A percentile compares a stretch with the other conserved stretches of the same genome.
Conservation (phyloP, 1,139 yeast species). For the Blastobotrys apis region DNA sequence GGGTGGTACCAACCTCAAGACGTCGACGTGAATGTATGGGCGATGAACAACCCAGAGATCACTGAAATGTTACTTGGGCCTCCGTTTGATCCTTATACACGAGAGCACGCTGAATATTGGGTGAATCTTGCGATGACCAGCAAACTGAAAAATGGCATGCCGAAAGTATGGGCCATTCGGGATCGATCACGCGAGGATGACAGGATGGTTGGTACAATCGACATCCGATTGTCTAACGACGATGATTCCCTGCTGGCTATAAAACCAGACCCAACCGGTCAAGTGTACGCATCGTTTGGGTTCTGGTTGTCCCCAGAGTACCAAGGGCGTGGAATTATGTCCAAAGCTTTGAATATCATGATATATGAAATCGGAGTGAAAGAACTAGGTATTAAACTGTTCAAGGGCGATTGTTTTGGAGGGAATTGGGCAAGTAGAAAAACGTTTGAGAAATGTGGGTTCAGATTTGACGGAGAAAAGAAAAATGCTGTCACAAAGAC, state of each 20-base stretch:
- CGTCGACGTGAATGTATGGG: slow-evolving; percentile 1
- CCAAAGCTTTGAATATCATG: slow-evolving; percentile 18
- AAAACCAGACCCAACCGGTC: slow-evolving; percentile 10
- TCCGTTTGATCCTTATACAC: slow-evolving; percentile 15
- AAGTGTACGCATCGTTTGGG: slow-evolving; percentile 18
- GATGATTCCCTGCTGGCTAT: slow-evolving; percentile 6
- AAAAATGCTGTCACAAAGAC: background rate
- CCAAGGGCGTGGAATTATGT: slow-evolving; percentile 22
- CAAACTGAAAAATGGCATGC: background rate
- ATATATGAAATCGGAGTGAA: slow-evolving; percentile 20
- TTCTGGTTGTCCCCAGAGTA: slow-evolving; percentile 24
- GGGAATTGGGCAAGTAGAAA: slow-evolving; percentile 22
- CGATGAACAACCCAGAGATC: slow-evolving; percentile 19
- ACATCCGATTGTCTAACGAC: slow-evolving; percentile 16
- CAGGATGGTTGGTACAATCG: slow-evolving; percentile 18
- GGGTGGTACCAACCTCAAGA: background rate
- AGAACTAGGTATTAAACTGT: slow-evolving; percentile 15
- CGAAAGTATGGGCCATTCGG: slow-evolving; percentile 20
- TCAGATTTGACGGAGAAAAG: slow-evolving; percentile 3
- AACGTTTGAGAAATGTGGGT: slow-evolving; percentile 22
- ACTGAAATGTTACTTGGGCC: slow-evolving; percentile 21
- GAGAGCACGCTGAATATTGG: slow-evolving; percentile 17
- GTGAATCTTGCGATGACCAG: slow-evolving; percentile 6
- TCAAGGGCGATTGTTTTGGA: slow-evolving; percentile 19
- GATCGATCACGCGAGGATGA: slow-evolving; percentile 12